These are phyloP conservation scores for Pyrenula aspistea DNA, from an alignment of 495 filamentous ascomycete genomes.

Conservation along the genomic window DNA sequence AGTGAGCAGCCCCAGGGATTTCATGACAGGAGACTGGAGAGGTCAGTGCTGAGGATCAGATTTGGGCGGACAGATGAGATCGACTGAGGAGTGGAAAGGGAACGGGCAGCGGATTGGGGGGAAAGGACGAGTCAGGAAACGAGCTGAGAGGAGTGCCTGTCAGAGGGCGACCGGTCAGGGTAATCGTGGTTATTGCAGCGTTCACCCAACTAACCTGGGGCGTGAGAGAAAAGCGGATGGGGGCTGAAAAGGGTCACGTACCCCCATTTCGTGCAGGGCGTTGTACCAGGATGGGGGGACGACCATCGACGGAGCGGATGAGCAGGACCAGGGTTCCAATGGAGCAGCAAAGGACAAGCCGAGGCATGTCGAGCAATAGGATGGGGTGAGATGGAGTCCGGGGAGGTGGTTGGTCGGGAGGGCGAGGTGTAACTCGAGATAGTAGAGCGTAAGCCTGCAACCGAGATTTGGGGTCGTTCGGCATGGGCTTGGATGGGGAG, in stretches of 20 bases:
- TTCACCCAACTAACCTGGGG: background rate
- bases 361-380: background rate
- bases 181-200: background rate
- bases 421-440: background rate
- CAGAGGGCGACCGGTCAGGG: background rate
- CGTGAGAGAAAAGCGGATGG: background rate
- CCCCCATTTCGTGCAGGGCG: background rate
- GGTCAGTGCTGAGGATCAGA: background rate
- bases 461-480: background rate
- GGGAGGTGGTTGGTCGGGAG: background rate
- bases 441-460: background rate
- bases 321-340: background rate
- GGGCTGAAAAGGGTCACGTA: background rate
- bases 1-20: background rate
- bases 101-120: background rate
- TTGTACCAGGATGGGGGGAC: background rate
- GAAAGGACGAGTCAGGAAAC: background rate
- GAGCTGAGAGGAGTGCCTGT: background rate
- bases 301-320: background rate
- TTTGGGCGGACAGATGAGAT: background rate
- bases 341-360: background rate
- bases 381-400: background rate
- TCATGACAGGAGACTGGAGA: background rate
- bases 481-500: background rate
- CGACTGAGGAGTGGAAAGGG: background rate